Evolutionary conservation across 371 early-diverging fungal species (phyloP).

Genomic region (Mortierella sp.): DNA sequence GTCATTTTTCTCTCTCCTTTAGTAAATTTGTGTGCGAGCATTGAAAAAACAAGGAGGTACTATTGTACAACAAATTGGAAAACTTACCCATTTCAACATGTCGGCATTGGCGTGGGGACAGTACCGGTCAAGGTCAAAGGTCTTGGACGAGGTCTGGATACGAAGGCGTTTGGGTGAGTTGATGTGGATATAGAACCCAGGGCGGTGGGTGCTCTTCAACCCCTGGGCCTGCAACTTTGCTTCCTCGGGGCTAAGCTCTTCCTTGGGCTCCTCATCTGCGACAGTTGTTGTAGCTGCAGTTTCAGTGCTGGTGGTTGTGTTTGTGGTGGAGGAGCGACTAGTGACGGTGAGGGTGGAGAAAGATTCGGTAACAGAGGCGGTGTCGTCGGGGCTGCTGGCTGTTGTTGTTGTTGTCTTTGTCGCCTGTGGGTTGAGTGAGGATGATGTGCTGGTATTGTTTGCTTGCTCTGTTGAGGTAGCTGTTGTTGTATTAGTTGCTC

Average conservation of each 20-base stretch:
- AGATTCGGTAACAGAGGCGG: neutral
- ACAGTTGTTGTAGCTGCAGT: neutral
- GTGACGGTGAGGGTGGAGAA: neutral
- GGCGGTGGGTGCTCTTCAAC: conserved; percentile 54
- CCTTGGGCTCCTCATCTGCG: conserved; percentile 12
- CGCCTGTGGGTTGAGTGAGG: neutral
- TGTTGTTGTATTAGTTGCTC: neutral
- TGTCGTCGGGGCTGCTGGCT: neutral
- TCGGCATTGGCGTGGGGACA: conserved; percentile 58
- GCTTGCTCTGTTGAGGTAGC: neutral
- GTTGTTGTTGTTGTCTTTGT: neutral
- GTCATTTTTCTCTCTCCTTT: neutral
- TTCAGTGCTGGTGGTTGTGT: too few species aligned
- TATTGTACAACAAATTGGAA: neutral
- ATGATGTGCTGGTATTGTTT: neutral
- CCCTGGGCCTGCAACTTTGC: conserved; percentile 35
- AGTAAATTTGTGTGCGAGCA: neutral
- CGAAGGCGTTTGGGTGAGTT: conserved; percentile 42
- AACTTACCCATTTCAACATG: conserved; percentile 56
- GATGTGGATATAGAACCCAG: conserved; percentile 50
- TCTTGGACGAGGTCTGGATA: conserved; percentile 41
- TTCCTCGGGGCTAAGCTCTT: conserved; percentile 52
- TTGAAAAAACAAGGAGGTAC: neutral
- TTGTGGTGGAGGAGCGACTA: neutral
- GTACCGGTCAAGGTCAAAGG: conserved; percentile 54